Evolutionary conservation across 164 flowering plant species (phyloP).

Genomic region (Dillenia suffruticosa): DNA sequence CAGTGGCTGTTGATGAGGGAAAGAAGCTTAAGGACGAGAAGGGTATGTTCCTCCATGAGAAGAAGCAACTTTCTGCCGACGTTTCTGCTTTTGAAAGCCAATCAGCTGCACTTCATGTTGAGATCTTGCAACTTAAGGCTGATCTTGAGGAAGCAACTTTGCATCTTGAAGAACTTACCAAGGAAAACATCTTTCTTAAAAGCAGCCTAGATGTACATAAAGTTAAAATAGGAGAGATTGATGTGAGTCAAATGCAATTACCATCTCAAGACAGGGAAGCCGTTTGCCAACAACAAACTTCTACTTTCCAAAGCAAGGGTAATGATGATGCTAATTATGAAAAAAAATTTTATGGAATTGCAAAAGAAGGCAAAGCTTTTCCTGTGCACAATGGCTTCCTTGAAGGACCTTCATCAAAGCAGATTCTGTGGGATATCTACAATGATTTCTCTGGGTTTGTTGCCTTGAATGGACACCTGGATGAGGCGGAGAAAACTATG

Average conservation of each 20-base stretch:
- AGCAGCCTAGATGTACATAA: constrained; percentile 39
- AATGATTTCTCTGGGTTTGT: constrained; percentile 36
- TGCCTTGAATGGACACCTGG: constrained; percentile 34
- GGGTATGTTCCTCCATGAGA: constrained; percentile 24
- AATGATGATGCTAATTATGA: constrained; percentile 4
- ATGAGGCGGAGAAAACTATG: constrained; percentile 46
- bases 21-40: constrained; percentile 32
- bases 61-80: constrained; percentile 40
- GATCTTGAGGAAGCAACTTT: constrained; percentile 41
- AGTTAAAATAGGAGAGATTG: constrained; percentile 33
- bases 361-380: constrained; percentile 11
- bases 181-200: constrained; percentile 47
- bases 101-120: constrained; percentile 26
- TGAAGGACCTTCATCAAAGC: constrained; percentile 13
- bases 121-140: constrained; percentile 28
- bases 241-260: constrained; percentile 14
- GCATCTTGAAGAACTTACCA: constrained; percentile 41
- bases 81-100: constrained; percentile 34
- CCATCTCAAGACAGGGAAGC: constrained; percentile 16
- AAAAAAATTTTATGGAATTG: constrained; percentile 14
- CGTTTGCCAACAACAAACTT: constrained; percentile 14
- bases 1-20: constrained; percentile 21
- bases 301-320: constrained; percentile 9
- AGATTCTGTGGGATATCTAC: constrained; percentile 21
- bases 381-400: constrained; percentile 8